A percentile compares a stretch with the other conserved stretches of the same genome.
Conservation (phyloP, 2,329 filamentous ascomycete species). For the Parastagonospora avenae region DNA sequence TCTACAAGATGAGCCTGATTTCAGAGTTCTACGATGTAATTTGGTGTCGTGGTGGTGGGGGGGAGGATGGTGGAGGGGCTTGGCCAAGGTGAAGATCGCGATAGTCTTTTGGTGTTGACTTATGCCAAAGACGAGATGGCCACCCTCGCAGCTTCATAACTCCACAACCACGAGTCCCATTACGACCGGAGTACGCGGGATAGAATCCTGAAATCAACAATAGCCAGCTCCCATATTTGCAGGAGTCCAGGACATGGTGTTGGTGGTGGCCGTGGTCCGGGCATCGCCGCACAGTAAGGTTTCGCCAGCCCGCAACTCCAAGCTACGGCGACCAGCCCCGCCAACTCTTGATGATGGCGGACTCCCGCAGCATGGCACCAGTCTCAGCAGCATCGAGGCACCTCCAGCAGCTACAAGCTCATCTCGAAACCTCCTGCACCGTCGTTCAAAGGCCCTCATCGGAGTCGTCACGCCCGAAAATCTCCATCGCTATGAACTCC, state of each 20-base stretch:
- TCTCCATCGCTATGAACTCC: too few species aligned
- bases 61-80: background rate
- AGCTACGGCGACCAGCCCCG: constrained; percentile 1
- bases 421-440: background rate
- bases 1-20: background rate
- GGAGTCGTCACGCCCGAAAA: too few species aligned
- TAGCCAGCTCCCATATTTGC: background rate
- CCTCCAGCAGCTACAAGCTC: background rate
- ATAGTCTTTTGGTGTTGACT: constrained; percentile 13
- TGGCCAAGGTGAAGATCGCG: background rate
- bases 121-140: background rate
- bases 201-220: background rate
- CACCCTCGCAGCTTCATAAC: background rate
- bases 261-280: constrained; percentile 3
- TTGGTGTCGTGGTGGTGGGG: constrained; percentile 2
- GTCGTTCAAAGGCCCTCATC: background rate
- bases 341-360: background rate
- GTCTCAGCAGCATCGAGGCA: background rate
- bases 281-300: background rate
- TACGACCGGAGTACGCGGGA: background rate
- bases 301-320: background rate
- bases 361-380: background rate
- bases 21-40: background rate
- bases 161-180: background rate
- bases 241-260: background rate